These are phyloP conservation scores for Globisporangium iwayamae DNA, from an alignment of 352 stramenopile species.

Conservation along the genomic window DNA sequence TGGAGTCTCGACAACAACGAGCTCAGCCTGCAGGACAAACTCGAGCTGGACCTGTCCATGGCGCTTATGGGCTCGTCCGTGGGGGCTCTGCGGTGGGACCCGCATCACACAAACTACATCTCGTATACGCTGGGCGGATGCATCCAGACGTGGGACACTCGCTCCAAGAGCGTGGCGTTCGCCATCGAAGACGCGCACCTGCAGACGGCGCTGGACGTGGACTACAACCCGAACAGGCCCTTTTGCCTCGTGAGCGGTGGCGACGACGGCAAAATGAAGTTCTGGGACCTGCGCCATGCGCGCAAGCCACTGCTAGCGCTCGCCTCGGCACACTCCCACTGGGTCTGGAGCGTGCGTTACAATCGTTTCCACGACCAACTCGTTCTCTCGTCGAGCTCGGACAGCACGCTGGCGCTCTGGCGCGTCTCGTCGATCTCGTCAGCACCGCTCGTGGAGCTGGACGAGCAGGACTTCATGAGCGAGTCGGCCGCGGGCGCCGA, in stretches of 20 bases:
- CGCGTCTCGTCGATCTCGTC: slow-evolving; percentile 95
- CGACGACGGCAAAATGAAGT: slow-evolving; percentile 95
- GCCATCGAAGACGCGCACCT: slow-evolving; percentile 62
- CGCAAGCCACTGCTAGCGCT: slow-evolving; percentile 81
- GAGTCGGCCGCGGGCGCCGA: slow-evolving; percentile 51
- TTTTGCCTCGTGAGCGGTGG: slow-evolving; percentile 89
- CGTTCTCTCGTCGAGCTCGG: slow-evolving; percentile 90
- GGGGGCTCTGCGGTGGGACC: slow-evolving; percentile 69
- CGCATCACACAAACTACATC: slow-evolving; percentile 68
- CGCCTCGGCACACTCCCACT: slow-evolving; percentile 90
- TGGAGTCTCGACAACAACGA: slow-evolving; percentile 45
- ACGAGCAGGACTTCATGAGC: slow-evolving; percentile 76
- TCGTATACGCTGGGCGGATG: slow-evolving; percentile 55
- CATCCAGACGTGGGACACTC: slow-evolving; percentile 78
- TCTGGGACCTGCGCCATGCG: slow-evolving; percentile 94
- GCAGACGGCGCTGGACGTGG: slow-evolving; percentile 76
- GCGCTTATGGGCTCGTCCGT: slow-evolving; percentile 23
- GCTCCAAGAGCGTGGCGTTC: slow-evolving; percentile 35
- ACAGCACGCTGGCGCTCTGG: slow-evolving; percentile 94
- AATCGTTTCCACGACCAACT: slow-evolving; percentile 99
- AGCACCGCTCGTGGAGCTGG: slow-evolving; percentile 93
- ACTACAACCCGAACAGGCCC: slow-evolving; percentile 98
- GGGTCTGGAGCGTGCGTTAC: slow-evolving; percentile 90
- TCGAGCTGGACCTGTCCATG: slow-evolving; percentile 53
- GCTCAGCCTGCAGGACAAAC: slow-evolving; percentile 33